Evolutionary conservation across 2,329 filamentous ascomycete species (phyloP), one percentile per base, ranked within the genome.

Genomic region (Aspergillus proliferans): DNA sequence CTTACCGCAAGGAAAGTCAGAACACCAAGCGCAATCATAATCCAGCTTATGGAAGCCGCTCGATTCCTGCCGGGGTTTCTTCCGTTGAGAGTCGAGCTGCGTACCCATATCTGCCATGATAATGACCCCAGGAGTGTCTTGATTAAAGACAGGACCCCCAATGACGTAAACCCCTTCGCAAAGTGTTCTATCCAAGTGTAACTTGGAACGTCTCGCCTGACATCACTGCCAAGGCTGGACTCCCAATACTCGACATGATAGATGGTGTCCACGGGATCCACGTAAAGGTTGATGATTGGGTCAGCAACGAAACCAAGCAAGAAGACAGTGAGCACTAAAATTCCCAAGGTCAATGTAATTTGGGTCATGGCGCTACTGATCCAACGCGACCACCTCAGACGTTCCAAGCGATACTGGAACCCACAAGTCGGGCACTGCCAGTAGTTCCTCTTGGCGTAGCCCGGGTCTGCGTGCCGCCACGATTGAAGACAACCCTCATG

Each of bases 301-400:
- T 97, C 91, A 51, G 91, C 92, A 56, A 97, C 72, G 61, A 96
- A 97, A 39, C 93, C 93, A 48, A 97, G 81, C 0, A 88, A 36
- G 62, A 95, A 97, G 22, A 95, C 78, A 46, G 84, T 79, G 40
- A 84, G 53, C 33, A 89, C 49, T 55, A 96, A 80, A 54, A 95
- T 86, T 18, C 76, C 45, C 2, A 88, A 57, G 0, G 92, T 96
- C 58, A 97, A 73, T 1, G 71, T 64, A 26, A 88, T 72, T 62
- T 94, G 86, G 4, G 86, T 76, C 48, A 79, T 67, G 56, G 77
- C 77, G 72, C 83, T 87, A 63, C 80, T 82, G 45, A 90, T 74
- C 71, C 83, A 83, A 26, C 80, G 79, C 21, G 84, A 85, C 84
- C 84, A 93, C 26, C 78, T 82, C 61, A 97, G 75, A 45, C 91